phyloP scores from a whole-genome alignment of 139 green algal genomes.

The Tetradesmus lagerheimii region DNA sequence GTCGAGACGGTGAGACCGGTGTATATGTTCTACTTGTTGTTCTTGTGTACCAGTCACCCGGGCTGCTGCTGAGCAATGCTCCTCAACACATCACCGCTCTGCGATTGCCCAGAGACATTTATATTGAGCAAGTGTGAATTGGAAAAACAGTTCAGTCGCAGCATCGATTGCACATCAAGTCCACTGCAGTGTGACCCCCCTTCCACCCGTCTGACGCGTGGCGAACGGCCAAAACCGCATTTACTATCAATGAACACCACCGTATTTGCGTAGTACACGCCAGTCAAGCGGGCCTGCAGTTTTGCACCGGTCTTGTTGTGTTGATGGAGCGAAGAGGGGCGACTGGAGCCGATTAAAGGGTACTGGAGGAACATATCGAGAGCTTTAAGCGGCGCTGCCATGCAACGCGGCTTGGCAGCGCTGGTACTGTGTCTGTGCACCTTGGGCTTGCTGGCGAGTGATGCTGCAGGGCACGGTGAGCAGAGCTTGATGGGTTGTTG shows the following conservation, averaged over 20 bases:
- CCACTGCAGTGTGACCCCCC: not conserved
- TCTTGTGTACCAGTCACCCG: conserved; percentile 1
- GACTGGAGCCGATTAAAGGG: not conserved
- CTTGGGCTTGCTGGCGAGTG: not conserved
- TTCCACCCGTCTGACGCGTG: not conserved
- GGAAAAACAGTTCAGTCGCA: not conserved
- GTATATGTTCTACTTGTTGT: not conserved
- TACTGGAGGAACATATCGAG: not conserved
- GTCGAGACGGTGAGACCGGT: not conserved
- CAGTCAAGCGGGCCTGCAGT: not conserved
- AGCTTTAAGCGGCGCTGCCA: not conserved
- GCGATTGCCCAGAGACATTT: no score
- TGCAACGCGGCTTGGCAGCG: not conserved
- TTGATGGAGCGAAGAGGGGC: not conserved
- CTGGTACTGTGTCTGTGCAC: not conserved
- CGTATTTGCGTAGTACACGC: not conserved
- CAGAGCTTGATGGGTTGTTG: not conserved
- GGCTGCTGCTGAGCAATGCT: not conserved
- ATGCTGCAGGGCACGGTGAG: not conserved
- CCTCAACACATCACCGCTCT: no score
- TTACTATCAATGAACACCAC: not conserved
- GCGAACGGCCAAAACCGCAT: not conserved
- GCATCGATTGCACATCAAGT: not conserved
- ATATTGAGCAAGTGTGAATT: not conserved
- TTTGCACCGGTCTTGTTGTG: not conserved